Evolutionary conservation across 2,329 filamentous ascomycete genomes (phyloP).

Genomic region (Stenocarpella maydis): DNA sequence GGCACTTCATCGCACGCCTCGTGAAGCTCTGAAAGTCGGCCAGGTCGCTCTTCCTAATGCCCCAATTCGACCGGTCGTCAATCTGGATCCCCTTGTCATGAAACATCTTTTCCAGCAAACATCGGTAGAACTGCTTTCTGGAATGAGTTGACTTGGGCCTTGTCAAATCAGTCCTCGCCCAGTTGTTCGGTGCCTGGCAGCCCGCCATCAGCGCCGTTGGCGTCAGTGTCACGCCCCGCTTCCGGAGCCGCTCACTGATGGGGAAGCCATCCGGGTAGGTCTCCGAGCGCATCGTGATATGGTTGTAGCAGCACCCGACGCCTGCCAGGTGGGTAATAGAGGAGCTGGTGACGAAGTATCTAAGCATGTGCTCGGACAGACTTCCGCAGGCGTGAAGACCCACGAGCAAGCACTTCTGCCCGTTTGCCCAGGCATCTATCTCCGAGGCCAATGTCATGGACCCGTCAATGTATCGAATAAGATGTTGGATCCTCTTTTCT

Average conservation of each 20-base stretch:
- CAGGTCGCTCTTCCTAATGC: conserved; percentile 43
- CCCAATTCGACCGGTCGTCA: conserved; percentile 41
- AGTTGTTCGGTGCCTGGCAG: conserved; percentile 47
- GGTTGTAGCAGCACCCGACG: conserved; percentile 47
- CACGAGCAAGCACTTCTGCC: conserved; percentile 44
- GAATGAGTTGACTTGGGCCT: conserved; percentile 35
- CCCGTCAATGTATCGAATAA: conserved; percentile 44
- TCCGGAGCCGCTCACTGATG: conserved; percentile 47
- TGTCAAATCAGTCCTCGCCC: conserved; percentile 39
- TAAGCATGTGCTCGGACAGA: conserved; percentile 46
- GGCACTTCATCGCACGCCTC: conserved; percentile 39
- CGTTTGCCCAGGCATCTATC: conserved; percentile 42
- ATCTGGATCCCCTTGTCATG: conserved; percentile 39
- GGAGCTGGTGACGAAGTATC: conserved; percentile 40
- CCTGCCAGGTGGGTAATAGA: conserved; percentile 41
- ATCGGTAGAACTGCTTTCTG: conserved; percentile 31
- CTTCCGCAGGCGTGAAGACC: conserved; percentile 46
- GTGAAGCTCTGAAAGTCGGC: conserved; percentile 41
- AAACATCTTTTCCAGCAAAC: conserved; percentile 30
- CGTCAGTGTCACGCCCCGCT: conserved; percentile 39
- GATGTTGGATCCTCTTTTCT: conserved; percentile 37
- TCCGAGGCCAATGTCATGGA: conserved; percentile 36
- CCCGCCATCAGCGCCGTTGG: conserved; percentile 46
- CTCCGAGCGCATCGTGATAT: conserved; percentile 45
- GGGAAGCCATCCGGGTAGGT: conserved; percentile 48